Evolutionary conservation across 768 basidiomycete genomes (phyloP), one percentile per base, ranked within the genome.

Genomic region (Tricholoma flavovirens): DNA sequence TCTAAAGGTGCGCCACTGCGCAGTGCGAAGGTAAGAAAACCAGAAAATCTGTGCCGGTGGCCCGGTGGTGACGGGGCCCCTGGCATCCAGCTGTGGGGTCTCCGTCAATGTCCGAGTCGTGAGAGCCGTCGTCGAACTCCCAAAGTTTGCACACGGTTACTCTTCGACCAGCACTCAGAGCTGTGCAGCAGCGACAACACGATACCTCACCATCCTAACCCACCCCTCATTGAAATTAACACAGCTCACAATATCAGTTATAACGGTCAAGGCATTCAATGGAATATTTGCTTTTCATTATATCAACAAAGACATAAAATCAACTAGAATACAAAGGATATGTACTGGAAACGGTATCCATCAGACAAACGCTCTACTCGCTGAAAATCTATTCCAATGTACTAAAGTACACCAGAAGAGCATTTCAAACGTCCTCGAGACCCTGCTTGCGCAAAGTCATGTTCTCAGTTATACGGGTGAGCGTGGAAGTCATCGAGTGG

Each of bases 381-480:
- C 66, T 75, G 76, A 64, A 63, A 49, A 46, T 61, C 62, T 57
- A 66, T 62, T 63, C 57, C 54, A 61, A 54, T 45, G 35, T 53
- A 64, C 57, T 57, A 62, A 56, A 62, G 66, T 17, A 58, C 57
- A 49, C 36, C 50, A 0, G 62, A 22, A 29, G 55, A 57, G 64
- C 60, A 48, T 62, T 66, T 75, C 76, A 78, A 80, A 81, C 79
- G 72, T 81, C 79, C 77, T 81, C 80, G 78, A 80, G 71, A 69
- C 71, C 67, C 62, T 35, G 50, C 63, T 52, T 2, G 56, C 55
- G 64, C 62, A 59, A 46, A 56, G 68, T 59, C 72, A 72, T 80
- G 77, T 81, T 81, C 80, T 82, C 81, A 66, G 81, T 81, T 67
- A 66, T 73, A 82, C 77, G 80, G 77, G 79, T 61, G 75, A 73